Evolutionary conservation across 2,329 filamentous ascomycete genomes (phyloP).

Genomic region (Penicillium sp.): DNA sequence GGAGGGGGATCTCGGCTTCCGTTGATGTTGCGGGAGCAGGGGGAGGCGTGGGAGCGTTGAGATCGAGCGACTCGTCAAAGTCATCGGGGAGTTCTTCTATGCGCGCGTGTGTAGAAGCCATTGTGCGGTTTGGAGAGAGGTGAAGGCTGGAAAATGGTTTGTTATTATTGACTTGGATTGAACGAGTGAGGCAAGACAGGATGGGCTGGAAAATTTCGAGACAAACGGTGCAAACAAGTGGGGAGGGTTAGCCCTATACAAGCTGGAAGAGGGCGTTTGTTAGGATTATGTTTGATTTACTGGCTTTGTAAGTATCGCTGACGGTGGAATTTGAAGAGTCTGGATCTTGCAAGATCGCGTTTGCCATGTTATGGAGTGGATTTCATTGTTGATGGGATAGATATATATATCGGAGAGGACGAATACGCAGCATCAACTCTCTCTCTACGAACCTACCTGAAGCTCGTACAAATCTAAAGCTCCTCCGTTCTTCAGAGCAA

Average conservation of each 20-base stretch:
- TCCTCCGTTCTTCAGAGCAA: not conserved
- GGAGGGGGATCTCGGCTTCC: constrained; percentile 40
- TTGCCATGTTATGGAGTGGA: not conserved
- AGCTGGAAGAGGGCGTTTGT: not conserved
- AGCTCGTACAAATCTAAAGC: not conserved
- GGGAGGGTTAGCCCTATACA: constrained; percentile 24
- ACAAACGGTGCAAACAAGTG: constrained; percentile 39
- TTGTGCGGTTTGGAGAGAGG: not conserved
- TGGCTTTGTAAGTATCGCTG: not conserved
- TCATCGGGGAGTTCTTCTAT: constrained; percentile 58
- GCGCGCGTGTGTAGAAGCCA: constrained; percentile 52
- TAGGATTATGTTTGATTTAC: not conserved
- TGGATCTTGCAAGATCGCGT: not conserved
- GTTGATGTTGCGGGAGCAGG: constrained; percentile 25
- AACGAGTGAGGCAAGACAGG: not conserved
- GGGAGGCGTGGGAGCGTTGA: constrained; percentile 39
- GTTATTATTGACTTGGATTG: not conserved
- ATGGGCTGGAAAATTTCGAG: constrained; percentile 8
- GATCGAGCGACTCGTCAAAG: constrained; percentile 53
- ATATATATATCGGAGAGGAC: not conserved
- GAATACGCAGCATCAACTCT: not conserved
- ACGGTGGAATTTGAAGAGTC: not conserved
- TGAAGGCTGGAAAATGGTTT: not conserved
- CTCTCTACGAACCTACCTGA: not conserved
- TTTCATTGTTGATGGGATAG: not conserved